phyloP scores from a whole-genome alignment of 2,329 filamentous ascomycete species.

The Ramularia endophylla region DNA sequence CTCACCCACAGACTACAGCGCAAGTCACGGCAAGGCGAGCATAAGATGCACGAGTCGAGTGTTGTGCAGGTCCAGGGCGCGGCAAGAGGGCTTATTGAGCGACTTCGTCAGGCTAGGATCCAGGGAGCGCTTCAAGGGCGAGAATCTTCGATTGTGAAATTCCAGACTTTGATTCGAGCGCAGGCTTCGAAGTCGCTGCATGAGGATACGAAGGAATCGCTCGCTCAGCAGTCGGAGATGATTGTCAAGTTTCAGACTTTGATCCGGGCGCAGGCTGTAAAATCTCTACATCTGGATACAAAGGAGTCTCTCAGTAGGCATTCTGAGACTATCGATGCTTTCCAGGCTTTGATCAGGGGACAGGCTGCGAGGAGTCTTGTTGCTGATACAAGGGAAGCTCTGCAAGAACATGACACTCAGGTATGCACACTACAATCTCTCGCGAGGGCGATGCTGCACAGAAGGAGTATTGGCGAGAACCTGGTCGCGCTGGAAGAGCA shows the following conservation, averaged over 20 bases:
- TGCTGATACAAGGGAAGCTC: conserved; percentile 27
- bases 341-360: conserved; percentile 39
- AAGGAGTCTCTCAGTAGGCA: conserved; percentile 26
- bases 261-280: conserved; percentile 56
- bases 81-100: conserved; percentile 37
- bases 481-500: conserved; percentile 53
- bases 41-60: conserved; percentile 21
- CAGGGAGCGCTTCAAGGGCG: conserved; percentile 27
- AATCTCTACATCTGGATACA: conserved; percentile 27
- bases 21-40: conserved; percentile 24
- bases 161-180: conserved; percentile 64
- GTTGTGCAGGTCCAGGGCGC: conserved; percentile 35
- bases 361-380: conserved; percentile 15
- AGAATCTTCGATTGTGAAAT: conserved; percentile 39
- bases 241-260: conserved; percentile 58
- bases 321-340: conserved; percentile 18
- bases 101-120: conserved; percentile 28
- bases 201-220: too few species aligned
- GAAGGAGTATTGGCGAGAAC: conserved; percentile 39
- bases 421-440: conserved; percentile 49
- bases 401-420: conserved; percentile 39
- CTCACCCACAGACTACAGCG: conserved; percentile 52
- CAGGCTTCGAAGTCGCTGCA: conserved; percentile 46
- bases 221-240: too few species aligned
- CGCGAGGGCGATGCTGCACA: conserved; percentile 44